Evolutionary conservation across 257 asterid genomes (phyloP), one percentile per base, ranked within the genome.

Genomic region (Anisodus acutangulus): DNA sequence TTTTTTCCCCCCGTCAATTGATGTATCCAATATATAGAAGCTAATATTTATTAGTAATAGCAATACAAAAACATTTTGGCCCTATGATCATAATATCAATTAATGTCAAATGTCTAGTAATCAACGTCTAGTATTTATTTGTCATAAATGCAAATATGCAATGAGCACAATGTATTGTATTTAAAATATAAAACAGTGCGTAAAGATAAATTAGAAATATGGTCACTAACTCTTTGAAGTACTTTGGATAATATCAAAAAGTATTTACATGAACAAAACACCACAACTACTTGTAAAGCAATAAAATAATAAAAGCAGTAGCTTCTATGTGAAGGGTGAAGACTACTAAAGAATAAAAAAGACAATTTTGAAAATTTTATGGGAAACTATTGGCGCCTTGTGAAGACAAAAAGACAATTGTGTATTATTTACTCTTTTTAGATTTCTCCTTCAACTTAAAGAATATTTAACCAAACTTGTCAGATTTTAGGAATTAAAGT

Each of bases 31-130:
- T 31, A 15, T 2, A 2, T 63, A 22, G 5, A 63, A 63, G 1
- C 3, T 63, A 10, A 63, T 19, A 37, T 15, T 37, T 68, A 68
- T 37, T 68, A 45, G 55, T 51, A 9, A 9, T 16, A n/a, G 35
- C 79, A 70, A 70, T 70, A 45, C n/a, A 8, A 71, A 71, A 47
- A 71, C 58, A 74, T 74, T 49, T 47, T 74, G 80, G 60, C 62
- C 19, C 22, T 41, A 41, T 54, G 8, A 22, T 74, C 12, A 22
- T 10, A 49, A 49, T 19, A 76, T 26, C 62, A 74, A 74, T 51
- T 47, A 26, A 3, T 76, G 63, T 49, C 15, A 22, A 51, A 76
- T 49, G 12, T 76, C 60, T 51, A 7, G 81, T 62, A 49, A 49
- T 76, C 62, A 76, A 51, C 43, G 9, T 51, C 81, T 51, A 76